Conservation (phyloP, 768 basidiomycete species). For the Cystobasidium onofrii region DNA sequence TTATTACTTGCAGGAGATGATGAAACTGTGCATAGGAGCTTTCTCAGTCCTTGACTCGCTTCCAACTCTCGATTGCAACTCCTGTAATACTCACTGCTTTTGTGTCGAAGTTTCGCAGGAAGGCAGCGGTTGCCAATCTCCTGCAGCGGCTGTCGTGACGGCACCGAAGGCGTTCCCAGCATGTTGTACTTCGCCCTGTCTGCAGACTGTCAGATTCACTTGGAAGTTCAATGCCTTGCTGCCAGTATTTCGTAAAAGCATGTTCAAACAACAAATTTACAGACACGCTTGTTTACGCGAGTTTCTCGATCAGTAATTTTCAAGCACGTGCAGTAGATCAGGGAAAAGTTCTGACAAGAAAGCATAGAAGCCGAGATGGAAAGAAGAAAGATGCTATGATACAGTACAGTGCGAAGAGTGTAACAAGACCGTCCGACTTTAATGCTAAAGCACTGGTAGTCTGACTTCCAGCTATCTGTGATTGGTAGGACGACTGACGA, state of each 20-base stretch:
- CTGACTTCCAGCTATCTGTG: no score
- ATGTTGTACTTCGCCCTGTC: no score
- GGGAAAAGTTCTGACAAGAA: background rate
- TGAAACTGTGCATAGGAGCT: no score
- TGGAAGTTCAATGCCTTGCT: no score
- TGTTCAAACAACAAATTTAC: background rate
- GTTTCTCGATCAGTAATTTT: background rate
- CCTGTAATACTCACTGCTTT: background rate
- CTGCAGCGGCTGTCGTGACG: background rate
- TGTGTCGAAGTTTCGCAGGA: background rate
- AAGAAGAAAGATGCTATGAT: background rate
- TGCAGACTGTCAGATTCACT: no score
- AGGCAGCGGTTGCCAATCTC: conserved; percentile 2
- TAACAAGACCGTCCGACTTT: no score
- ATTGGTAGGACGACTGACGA: no score
- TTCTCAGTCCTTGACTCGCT: no score
- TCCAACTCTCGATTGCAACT: no score
- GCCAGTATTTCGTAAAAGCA: background rate
- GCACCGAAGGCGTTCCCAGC: no score
- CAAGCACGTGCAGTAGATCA: background rate
- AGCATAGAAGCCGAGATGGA: background rate
- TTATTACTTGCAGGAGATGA: background rate
- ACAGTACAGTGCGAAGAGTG: conserved; percentile 1
- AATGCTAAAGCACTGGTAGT: no score
- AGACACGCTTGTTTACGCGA: background rate